These are phyloP conservation scores for Vanrija humicola DNA, from an alignment of 1,284 basidiomycete species.

Conservation along the genomic window DNA sequence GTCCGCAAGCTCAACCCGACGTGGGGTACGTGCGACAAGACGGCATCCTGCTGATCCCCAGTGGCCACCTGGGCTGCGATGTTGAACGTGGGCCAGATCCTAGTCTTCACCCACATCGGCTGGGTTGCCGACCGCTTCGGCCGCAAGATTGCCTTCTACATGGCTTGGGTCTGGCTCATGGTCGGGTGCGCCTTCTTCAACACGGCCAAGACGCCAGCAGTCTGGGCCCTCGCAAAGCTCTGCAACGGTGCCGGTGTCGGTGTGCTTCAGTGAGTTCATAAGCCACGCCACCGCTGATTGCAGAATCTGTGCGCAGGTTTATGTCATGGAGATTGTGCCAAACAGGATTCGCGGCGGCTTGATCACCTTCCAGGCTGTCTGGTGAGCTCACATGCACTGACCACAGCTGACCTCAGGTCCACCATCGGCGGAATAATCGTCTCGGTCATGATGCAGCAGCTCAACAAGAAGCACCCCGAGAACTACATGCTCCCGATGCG, in stretches of 20 bases:
- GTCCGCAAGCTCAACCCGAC: background rate
- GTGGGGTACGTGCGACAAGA: background rate
- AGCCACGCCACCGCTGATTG: slow-evolving; percentile 7
- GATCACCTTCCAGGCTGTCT: slow-evolving; percentile 3
- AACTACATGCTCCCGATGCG: slow-evolving; percentile 14
- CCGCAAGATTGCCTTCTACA: slow-evolving; percentile 15
- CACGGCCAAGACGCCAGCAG: slow-evolving; percentile 7
- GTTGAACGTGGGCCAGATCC: slow-evolving; percentile 17
- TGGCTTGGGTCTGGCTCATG: slow-evolving; percentile 18
- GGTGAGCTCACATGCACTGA: background rate
- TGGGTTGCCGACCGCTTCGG: slow-evolving; percentile 15
- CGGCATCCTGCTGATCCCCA: background rate
- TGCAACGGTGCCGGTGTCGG: slow-evolving; percentile 17
- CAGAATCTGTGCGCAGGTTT: slow-evolving; percentile 5
- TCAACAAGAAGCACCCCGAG: slow-evolving; percentile 8
- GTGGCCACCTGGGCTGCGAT: slow-evolving; percentile 13
- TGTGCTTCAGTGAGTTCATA: slow-evolving; percentile 20
- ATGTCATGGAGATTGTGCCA: slow-evolving; percentile 14
- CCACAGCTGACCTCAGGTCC: background rate
- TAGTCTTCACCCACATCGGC: slow-evolving; percentile 17
- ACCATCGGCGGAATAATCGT: background rate
- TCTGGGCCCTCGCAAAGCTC: slow-evolving; percentile 23
- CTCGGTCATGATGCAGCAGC: slow-evolving; percentile 14
- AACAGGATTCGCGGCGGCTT: slow-evolving; percentile 8
- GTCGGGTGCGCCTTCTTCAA: slow-evolving; percentile 12